A percentile compares a stretch with the other conserved stretches of the same genome.
phyloP scores from a whole-genome alignment of 441 rosid species.

The Bocquillonia castaneifolia region DNA sequence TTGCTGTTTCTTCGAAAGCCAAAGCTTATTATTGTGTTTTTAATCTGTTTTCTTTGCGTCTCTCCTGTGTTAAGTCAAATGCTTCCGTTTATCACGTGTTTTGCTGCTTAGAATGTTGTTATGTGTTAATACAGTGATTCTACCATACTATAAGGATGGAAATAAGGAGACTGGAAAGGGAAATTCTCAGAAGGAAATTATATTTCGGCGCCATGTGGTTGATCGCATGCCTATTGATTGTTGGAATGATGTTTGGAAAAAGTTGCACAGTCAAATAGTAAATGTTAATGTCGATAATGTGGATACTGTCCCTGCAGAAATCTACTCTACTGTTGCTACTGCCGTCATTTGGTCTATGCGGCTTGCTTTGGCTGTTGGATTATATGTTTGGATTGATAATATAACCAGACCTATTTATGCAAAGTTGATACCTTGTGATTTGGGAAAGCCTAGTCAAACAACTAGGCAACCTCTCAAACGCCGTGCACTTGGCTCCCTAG shows the following conservation, averaged over 20 bases:
- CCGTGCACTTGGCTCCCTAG: slow-evolving; percentile 82
- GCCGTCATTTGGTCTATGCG: slow-evolving; percentile 92
- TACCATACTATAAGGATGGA: slow-evolving; percentile 76
- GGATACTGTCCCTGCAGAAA: slow-evolving; percentile 69
- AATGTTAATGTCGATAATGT: slow-evolving; percentile 78
- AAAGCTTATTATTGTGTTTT: too few species aligned
- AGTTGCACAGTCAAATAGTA: slow-evolving; percentile 84
- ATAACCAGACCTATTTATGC: slow-evolving; percentile 82
- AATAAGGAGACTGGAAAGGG: slow-evolving; percentile 37
- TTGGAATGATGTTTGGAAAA: slow-evolving; percentile 95
- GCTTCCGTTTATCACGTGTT: not conserved
- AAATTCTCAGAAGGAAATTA: slow-evolving; percentile 47
- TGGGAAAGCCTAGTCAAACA: slow-evolving; percentile 64
- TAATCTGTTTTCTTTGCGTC: too few species aligned
- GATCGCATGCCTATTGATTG: slow-evolving; percentile 92
- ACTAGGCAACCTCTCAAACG: slow-evolving; percentile 61
- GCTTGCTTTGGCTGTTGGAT: slow-evolving; percentile 68
- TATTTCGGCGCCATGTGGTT: slow-evolving; percentile 81
- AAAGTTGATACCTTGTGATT: slow-evolving; percentile 85
- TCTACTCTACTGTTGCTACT: slow-evolving; percentile 77
- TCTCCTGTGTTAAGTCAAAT: too few species aligned
- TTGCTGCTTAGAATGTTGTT: slow-evolving; percentile 13
- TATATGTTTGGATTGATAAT: slow-evolving; percentile 80
- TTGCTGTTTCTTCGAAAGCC: too few species aligned
- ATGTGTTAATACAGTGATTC: slow-evolving; percentile 52